Evolutionary conservation across 805 yeast species (phyloP), one percentile per base, ranked within the genome.

Genomic region (Torulaspora indica): DNA sequence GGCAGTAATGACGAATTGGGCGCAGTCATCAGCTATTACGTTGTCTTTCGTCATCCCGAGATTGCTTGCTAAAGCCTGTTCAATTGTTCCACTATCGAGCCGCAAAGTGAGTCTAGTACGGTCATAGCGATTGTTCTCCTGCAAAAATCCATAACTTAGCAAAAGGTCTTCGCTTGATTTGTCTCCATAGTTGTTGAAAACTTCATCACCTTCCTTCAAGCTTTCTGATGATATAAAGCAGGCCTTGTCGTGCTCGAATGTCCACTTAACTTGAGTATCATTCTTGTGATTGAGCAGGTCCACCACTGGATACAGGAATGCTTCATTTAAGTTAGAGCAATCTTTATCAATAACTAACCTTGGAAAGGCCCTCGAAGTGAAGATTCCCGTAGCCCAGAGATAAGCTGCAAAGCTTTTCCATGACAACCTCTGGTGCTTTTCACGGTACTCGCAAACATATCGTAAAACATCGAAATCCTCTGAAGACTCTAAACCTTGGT

Each of bases 151-250:
- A 61, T 90, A 90, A 0, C 83, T 89, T 53, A 89, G 66, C 5
- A 90, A 63, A 22, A 89, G 63, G 51, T 87, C 95, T 51, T 85
- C 95, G 57, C 88, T 89, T 0, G 93, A 84, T 62, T 88, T 89
- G 42, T 85, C 79, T 2, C 96, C 97, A 63, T 90, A 89, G 63
- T 86, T 85, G 60, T 89, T 89, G 64, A 66, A 85, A 1, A 90
- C 49, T 58, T 87, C 83, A 2, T 65, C 60, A 1, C 75, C 76
- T 1, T 48, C 51, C 2, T 45, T 38, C n/a, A 53, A 24, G 6
- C 44, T 35, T 3, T 69, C 61, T 14, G 69, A 67, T 0, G 76
- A 60, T 31, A 61, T 64, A 51, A 81, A 80, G n/a, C 62, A 57
- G 45, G 77, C 74, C 1, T 57, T 50, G 2, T 53, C 57, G 1